Percentiles rank a stretch among this genome's conserved stretches.
These are phyloP conservation scores for Dictyostelium intermedium DNA, from an alignment of 78 protist genomes.

Conservation along the genomic window DNA sequence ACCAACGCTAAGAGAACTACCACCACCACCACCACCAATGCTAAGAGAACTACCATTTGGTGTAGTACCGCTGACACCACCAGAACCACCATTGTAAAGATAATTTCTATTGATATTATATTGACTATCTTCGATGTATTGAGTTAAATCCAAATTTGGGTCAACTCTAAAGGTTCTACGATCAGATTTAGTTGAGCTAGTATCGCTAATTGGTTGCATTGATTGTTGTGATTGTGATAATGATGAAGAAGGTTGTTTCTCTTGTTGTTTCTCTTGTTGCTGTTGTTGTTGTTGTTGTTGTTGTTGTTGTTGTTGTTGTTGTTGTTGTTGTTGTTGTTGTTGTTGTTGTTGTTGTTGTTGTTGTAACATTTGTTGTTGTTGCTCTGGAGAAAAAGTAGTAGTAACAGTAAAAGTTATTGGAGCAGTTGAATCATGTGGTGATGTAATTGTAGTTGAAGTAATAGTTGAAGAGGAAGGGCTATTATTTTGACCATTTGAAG, in stretches of 20 bases:
- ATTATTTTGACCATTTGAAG: not conserved
- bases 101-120: conserved; percentile 10
- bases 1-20: not conserved
- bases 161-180: conserved; percentile 25
- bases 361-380: not conserved
- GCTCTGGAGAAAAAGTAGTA: conserved; percentile 47
- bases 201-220: not conserved
- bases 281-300: not conserved
- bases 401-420: conserved; percentile 77
- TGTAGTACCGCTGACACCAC: not conserved
- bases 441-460: conserved; percentile 62
- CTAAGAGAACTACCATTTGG: not conserved
- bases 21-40: not conserved
- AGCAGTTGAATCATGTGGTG: conserved; percentile 54
- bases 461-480: conserved; percentile 40
- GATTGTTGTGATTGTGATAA: conserved; percentile 18
- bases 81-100: not conserved
- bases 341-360: conserved; percentile 9
- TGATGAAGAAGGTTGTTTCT: not conserved
- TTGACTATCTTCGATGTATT: conserved; percentile 18
- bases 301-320: not conserved
- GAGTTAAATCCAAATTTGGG: conserved; percentile 11
- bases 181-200: not conserved
- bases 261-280: too few relatives aligned
- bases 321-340: conserved; percentile 27